Conservation (phyloP, 495 filamentous ascomycete species). For the Lophium mytilinum region DNA sequence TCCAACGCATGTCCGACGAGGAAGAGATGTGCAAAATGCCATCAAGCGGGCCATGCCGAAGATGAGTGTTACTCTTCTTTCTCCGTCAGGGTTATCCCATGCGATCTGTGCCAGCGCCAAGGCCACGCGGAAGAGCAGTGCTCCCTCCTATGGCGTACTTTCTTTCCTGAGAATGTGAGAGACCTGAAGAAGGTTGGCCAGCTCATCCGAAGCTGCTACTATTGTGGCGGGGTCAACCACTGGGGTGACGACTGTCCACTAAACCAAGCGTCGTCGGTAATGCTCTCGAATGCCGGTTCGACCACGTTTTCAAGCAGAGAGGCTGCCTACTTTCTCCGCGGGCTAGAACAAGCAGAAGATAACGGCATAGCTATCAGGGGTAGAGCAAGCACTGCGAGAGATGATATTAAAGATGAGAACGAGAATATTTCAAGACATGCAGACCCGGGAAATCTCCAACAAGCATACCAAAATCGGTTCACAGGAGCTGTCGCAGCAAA, state of each 20-base stretch:
- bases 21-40: background rate
- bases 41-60: conserved; percentile 1
- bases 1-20: conserved; percentile 1
- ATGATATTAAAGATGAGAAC: background rate
- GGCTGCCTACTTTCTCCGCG: background rate
- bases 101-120: conserved; percentile 2
- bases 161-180: background rate
- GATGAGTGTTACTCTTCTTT: background rate
- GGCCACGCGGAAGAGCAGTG: conserved; percentile 4
- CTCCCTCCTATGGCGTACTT: conserved; percentile 7
- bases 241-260: conserved; percentile 6
- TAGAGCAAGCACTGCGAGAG: background rate
- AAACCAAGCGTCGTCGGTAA: background rate
- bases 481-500: too few relatives aligned
- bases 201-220: background rate
- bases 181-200: background rate
- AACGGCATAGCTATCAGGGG: background rate
- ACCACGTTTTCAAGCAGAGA: background rate
- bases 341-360: background rate
- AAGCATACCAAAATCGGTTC: too few relatives aligned
- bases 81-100: background rate
- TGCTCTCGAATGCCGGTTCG: background rate
- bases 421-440: background rate
- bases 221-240: background rate
- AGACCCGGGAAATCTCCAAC: too few relatives aligned